Evolutionary conservation across 1,284 basidiomycete species (phyloP).

Genomic region (Coniferiporia weirii): DNA sequence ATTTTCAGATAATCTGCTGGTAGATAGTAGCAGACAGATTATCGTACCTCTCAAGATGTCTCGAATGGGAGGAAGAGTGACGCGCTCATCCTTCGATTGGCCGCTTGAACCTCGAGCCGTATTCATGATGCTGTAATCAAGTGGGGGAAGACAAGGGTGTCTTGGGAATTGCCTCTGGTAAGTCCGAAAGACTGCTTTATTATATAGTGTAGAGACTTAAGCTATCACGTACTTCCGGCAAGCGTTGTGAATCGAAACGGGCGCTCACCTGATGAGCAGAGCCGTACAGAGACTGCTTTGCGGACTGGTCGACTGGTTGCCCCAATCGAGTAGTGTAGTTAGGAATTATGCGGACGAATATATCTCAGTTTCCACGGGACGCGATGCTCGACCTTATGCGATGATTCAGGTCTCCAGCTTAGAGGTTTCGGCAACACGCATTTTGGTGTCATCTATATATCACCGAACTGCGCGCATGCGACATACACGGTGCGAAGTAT

Average conservation of each 20-base stretch:
- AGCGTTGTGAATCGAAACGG: not conserved
- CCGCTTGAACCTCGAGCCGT: slow-evolving; percentile 32
- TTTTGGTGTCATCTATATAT: slow-evolving; percentile 9
- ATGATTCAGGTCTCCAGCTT: slow-evolving; percentile 9
- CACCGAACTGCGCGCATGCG: slow-evolving; percentile 5
- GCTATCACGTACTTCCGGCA: not conserved
- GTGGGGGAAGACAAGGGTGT: slow-evolving; percentile 12
- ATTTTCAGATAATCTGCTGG: slow-evolving; percentile 14
- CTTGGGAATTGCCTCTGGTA: not conserved
- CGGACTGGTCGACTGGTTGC: not conserved
- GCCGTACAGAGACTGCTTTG: not conserved
- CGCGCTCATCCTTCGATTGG: slow-evolving; percentile 40
- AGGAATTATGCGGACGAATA: not conserved
- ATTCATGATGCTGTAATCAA: slow-evolving; percentile 32
- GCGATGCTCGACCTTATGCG: slow-evolving; percentile 6
- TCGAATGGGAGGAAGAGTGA: slow-evolving; percentile 71
- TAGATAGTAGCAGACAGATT: slow-evolving; percentile 21
- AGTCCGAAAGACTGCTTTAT: not conserved
- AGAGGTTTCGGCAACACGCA: slow-evolving; percentile 3
- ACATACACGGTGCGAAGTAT: not conserved
- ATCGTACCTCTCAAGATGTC: slow-evolving; percentile 59
- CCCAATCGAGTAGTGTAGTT: not conserved
- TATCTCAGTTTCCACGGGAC: slow-evolving; percentile 9
- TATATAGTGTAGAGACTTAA: slow-evolving; percentile 5
- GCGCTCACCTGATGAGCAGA: not conserved